A percentile compares a stretch with the other conserved stretches of the same genome.
Evolutionary conservation across 129 eudicot species (phyloP).

Genomic region (Centrapalus pauciflorus): DNA sequence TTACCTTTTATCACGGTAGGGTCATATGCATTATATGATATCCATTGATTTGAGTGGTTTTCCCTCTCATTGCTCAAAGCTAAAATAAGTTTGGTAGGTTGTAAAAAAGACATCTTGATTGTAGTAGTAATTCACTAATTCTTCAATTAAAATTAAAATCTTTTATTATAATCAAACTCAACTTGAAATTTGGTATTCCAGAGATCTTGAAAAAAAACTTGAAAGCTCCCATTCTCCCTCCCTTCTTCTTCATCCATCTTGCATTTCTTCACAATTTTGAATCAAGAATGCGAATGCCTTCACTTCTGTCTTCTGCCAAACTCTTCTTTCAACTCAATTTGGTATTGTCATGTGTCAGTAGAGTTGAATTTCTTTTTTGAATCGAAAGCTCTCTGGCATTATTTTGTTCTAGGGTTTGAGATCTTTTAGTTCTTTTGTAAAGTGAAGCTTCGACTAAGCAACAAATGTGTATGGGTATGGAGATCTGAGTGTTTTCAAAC

Average conservation of each 20-base stretch:
- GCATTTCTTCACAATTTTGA: background rate
- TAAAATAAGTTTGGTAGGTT: conserved; percentile 23
- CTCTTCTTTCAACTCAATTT: background rate
- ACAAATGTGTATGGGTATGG: conserved; percentile 11
- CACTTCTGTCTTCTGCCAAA: background rate
- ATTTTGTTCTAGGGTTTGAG: conserved; percentile 32
- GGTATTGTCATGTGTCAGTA: background rate
- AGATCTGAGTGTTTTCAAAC: conserved; percentile 20
- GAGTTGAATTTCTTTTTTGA: background rate
- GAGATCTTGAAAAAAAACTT: conserved; percentile 31
- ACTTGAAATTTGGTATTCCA: conserved; percentile 2
- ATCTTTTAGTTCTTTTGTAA: conserved; percentile 16
- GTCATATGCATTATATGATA: conserved; percentile 20
- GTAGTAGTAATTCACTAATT: background rate
- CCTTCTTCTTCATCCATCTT: background rate
- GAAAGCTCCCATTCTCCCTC: conserved; percentile 27
- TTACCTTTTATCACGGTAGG: conserved; percentile 20
- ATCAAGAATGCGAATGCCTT: conserved; percentile 5
- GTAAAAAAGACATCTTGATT: conserved; percentile 26
- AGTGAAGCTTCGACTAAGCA: conserved; percentile 12
- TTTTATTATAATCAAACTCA: too few species aligned
- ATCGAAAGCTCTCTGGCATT: background rate
- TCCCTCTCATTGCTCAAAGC: conserved; percentile 29
- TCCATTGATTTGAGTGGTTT: conserved; percentile 26
- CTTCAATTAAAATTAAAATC: background rate